phyloP scores from a whole-genome alignment of 352 stramenopile species.

The Pythium aphanidermatum region DNA sequence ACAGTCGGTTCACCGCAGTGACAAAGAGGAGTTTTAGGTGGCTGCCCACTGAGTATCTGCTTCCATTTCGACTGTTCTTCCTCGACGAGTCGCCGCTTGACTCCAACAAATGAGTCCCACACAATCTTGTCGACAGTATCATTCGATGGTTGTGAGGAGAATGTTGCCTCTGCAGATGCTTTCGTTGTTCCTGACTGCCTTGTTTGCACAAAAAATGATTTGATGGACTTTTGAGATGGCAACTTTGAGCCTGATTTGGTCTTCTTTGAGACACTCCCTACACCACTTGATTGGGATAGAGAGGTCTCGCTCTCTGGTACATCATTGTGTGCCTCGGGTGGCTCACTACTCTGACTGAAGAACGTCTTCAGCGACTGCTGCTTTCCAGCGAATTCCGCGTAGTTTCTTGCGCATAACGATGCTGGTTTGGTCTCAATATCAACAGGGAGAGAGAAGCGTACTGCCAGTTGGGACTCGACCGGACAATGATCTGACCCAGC shows the following conservation, averaged over 20 bases:
- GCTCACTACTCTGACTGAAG: slow-evolving; percentile 7
- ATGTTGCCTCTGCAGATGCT: background rate
- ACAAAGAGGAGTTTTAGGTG: slow-evolving; percentile 56
- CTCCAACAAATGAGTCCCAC: slow-evolving; percentile 17
- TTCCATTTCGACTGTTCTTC: slow-evolving; percentile 47
- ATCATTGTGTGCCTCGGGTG: too few relatives aligned
- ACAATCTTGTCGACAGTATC: slow-evolving; percentile 5
- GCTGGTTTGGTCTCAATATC: slow-evolving; percentile 21
- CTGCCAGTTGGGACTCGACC: slow-evolving; percentile 38
- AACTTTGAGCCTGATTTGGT: slow-evolving; percentile 12
- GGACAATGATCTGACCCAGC: slow-evolving; percentile 78
- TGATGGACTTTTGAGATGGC: slow-evolving; percentile 37
- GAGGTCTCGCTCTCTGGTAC: too few relatives aligned
- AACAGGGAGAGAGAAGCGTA: slow-evolving; percentile 24
- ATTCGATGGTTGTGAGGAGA: background rate
- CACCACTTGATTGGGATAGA: too few relatives aligned
- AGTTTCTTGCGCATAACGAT: slow-evolving; percentile 63
- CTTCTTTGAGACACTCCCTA: background rate
- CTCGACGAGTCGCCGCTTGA: slow-evolving; percentile 26
- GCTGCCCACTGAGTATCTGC: slow-evolving; percentile 54
- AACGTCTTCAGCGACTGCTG: slow-evolving; percentile 64
- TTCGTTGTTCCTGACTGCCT: background rate
- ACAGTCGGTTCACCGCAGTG: slow-evolving; percentile 61
- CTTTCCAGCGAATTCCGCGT: slow-evolving; percentile 65
- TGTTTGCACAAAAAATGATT: slow-evolving; percentile 35